Evolutionary conservation across 2,329 filamentous ascomycete species (phyloP).

Genomic region (Metarhizium rileyi): DNA sequence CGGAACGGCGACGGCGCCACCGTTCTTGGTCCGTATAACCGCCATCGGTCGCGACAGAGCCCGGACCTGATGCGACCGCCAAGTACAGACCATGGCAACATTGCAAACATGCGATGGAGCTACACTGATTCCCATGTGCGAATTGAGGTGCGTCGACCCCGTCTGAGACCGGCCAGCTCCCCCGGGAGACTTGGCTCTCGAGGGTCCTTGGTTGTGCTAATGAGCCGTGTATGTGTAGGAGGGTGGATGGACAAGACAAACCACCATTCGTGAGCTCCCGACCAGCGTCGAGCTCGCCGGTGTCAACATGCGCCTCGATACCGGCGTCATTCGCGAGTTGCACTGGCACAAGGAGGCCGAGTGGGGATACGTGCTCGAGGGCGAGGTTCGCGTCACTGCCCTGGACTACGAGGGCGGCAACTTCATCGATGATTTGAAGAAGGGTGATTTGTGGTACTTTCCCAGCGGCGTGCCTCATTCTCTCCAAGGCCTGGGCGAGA

Average conservation of each 20-base stretch:
- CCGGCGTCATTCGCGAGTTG: slow-evolving; percentile 64
- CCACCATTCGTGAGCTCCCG: slow-evolving; percentile 54
- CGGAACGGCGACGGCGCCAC: slow-evolving; percentile 55
- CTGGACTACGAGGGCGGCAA: slow-evolving; percentile 67
- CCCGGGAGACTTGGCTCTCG: too few relatives aligned
- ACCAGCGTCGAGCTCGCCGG: slow-evolving; percentile 62
- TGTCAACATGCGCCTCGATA: slow-evolving; percentile 69
- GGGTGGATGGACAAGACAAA: slow-evolving; percentile 69
- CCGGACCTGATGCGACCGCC: slow-evolving; percentile 64
- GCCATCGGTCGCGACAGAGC: slow-evolving; percentile 56
- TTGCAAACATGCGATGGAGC: slow-evolving; percentile 65
- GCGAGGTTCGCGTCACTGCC: slow-evolving; percentile 60
- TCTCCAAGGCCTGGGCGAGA: slow-evolving; percentile 58
- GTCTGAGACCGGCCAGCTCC: too few relatives aligned
- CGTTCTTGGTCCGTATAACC: slow-evolving; percentile 62
- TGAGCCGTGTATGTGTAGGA: slow-evolving; percentile 35
- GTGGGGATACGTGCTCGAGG: slow-evolving; percentile 67
- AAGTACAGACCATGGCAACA: slow-evolving; percentile 60
- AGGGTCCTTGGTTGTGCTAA: slow-evolving; percentile 5
- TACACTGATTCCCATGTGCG: slow-evolving; percentile 55
- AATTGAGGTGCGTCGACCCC: slow-evolving; percentile 40
- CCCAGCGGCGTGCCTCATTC: slow-evolving; percentile 69
- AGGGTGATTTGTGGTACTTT: slow-evolving; percentile 76
- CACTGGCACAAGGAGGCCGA: slow-evolving; percentile 78
- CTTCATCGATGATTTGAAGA: slow-evolving; percentile 66